These are phyloP conservation scores for Suhomyces terraborum DNA, from an alignment of 1,139 yeast species.

Conservation along the genomic window DNA sequence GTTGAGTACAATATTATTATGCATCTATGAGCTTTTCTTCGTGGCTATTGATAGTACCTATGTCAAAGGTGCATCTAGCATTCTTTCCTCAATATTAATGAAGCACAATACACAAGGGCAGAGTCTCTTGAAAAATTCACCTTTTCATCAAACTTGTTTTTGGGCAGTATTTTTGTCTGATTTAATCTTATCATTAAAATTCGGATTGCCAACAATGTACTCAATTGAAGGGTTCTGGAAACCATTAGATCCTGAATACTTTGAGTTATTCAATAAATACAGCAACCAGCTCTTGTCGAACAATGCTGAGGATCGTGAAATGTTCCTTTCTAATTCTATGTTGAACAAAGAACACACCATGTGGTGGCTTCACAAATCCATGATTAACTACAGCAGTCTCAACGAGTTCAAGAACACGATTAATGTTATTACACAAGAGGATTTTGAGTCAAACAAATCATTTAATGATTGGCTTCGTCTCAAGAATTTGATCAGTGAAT, in stretches of 20 bases:
- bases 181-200: slow-evolving; percentile 37
- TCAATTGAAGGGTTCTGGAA: slow-evolving; percentile 36
- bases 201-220: slow-evolving; percentile 33
- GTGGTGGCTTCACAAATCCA: slow-evolving; percentile 44
- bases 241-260: slow-evolving; percentile 34
- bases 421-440: slow-evolving; percentile 29
- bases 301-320: slow-evolving; percentile 9
- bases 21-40: slow-evolving; percentile 42
- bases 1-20: slow-evolving; percentile 39
- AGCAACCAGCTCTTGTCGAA: slow-evolving; percentile 10
- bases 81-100: slow-evolving; percentile 31
- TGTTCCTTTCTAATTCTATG: slow-evolving; percentile 8
- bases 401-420: slow-evolving; percentile 33
- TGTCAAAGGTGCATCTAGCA: slow-evolving; percentile 39
- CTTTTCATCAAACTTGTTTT: slow-evolving; percentile 37
- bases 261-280: slow-evolving; percentile 25
- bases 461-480: slow-evolving; percentile 34
- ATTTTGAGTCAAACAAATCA: slow-evolving; percentile 25
- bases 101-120: slow-evolving; percentile 20
- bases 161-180: slow-evolving; percentile 43
- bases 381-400: slow-evolving; percentile 31
- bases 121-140: slow-evolving; percentile 29
- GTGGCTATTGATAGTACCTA: slow-evolving; percentile 40
- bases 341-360: slow-evolving; percentile 18
- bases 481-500: slow-evolving; percentile 30